Conservation (phyloP, 805 yeast genomes). For the Metschnikowia reukaufii region DNA sequence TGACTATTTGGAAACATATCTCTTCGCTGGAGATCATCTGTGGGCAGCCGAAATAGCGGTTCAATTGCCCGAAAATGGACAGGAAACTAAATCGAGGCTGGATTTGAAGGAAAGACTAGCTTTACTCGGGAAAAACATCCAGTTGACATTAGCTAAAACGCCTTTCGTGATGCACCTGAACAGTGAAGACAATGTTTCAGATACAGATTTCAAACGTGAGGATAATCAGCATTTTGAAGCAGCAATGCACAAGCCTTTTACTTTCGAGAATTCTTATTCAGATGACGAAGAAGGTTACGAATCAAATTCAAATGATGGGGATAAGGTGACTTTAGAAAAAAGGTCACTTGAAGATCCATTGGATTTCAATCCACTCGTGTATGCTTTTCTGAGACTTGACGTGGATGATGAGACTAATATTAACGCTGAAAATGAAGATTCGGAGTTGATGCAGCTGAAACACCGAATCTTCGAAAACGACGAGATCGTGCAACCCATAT, state of each 20-base stretch:
- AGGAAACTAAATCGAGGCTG: background rate
- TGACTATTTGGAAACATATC: conserved; percentile 9
- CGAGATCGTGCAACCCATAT: conserved; percentile 5
- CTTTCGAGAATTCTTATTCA: background rate
- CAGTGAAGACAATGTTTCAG: background rate
- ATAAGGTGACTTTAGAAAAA: background rate
- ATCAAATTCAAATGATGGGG: background rate
- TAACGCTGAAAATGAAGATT: background rate
- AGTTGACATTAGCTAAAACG: background rate
- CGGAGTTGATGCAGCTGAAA: background rate
- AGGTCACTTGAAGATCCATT: background rate
- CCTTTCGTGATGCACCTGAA: background rate
- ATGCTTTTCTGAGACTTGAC: conserved; percentile 17
- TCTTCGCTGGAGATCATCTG: conserved; percentile 10
- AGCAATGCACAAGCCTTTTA: background rate
- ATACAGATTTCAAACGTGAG: background rate
- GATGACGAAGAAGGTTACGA: background rate
- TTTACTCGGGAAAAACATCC: conserved; percentile 4
- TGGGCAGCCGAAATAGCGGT: conserved; percentile 5
- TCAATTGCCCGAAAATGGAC: background rate
- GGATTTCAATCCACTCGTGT: conserved; percentile 23
- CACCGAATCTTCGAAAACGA: conserved; percentile 9
- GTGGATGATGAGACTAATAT: background rate
- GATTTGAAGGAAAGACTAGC: conserved; percentile 6
- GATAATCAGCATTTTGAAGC: background rate